A percentile compares a stretch with the other conserved stretches of the same genome.
Conservation (phyloP, 495 filamentous ascomycete genomes). For the Rhypophila decipiens region DNA sequence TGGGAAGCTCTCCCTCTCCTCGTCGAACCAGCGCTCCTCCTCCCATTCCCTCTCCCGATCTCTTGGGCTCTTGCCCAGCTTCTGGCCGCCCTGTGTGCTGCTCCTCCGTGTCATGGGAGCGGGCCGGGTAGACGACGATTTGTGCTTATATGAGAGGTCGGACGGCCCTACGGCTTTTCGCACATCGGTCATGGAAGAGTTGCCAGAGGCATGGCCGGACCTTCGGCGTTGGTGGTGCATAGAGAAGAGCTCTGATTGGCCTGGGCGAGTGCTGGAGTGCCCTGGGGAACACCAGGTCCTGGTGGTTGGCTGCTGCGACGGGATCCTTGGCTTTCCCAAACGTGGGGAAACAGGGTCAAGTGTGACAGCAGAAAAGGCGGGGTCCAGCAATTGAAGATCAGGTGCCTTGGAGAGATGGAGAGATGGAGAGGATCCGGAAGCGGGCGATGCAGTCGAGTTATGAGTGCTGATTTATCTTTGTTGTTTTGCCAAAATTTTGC, state of each 20-base stretch:
- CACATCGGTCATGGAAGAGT: conserved; percentile 43
- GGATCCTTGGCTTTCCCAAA: background rate
- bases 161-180: conserved; percentile 33
- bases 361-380: conserved; percentile 1
- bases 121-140: conserved; percentile 30
- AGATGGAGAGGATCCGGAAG: background rate
- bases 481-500: background rate
- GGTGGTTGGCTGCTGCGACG: conserved; percentile 10
- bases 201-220: conserved; percentile 42
- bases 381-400: conserved; percentile 2
- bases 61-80: conserved; percentile 8
- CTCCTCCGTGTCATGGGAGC: conserved; percentile 31
- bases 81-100: conserved; percentile 30
- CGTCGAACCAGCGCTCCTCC: conserved; percentile 40
- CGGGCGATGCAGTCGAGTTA: background rate
- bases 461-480: background rate
- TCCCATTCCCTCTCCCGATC: conserved; percentile 19
- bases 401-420: background rate
- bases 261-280: conserved; percentile 3
- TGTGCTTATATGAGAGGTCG: conserved; percentile 24
- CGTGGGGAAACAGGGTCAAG: conserved; percentile 10
- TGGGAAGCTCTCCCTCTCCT: conserved; percentile 45
- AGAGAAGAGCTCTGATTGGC: conserved; percentile 21
- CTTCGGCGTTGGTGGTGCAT: conserved; percentile 47
- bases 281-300: background rate